Conservation (phyloP, 148 eudicot species). For the Nepenthes mirabilis region DNA sequence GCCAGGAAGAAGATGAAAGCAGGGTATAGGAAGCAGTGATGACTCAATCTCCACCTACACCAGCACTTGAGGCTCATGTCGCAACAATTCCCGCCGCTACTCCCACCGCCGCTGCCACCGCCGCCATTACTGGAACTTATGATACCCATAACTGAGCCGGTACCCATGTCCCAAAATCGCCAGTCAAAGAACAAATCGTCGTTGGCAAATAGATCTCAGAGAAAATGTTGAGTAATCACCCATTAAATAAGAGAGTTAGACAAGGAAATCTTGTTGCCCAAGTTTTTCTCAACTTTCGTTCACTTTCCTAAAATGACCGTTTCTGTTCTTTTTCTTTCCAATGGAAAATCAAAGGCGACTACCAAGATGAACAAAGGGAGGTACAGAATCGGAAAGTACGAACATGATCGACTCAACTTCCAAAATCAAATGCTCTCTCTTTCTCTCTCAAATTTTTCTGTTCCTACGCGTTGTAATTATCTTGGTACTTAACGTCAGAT, state of each 20-base stretch:
- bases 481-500: no score
- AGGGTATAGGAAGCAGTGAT: conserved; percentile 21
- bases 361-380: no score
- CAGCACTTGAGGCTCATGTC: conserved; percentile 7
- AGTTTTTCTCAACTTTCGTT: no score
- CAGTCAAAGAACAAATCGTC: not conserved
- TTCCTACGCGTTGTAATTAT: no score
- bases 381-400: no score
- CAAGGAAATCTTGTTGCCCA: no score
- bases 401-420: no score
- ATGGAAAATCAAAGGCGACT: not conserved
- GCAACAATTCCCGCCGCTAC: conserved; percentile 6
- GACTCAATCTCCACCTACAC: conserved; percentile 16
- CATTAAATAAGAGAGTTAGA: no score
- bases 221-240: no score
- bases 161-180: conserved; percentile 2
- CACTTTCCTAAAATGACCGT: no score
- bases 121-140: conserved; percentile 2
- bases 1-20: conserved; percentile 33
- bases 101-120: conserved; percentile 5
- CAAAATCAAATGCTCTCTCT: no score
- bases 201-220: not conserved
- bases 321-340: not conserved
- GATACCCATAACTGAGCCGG: conserved; percentile 2
- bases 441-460: no score